Percentiles rank a stretch among this genome's conserved stretches.
Conservation (phyloP, 768 basidiomycete genomes). For the Boletales sp. region DNA sequence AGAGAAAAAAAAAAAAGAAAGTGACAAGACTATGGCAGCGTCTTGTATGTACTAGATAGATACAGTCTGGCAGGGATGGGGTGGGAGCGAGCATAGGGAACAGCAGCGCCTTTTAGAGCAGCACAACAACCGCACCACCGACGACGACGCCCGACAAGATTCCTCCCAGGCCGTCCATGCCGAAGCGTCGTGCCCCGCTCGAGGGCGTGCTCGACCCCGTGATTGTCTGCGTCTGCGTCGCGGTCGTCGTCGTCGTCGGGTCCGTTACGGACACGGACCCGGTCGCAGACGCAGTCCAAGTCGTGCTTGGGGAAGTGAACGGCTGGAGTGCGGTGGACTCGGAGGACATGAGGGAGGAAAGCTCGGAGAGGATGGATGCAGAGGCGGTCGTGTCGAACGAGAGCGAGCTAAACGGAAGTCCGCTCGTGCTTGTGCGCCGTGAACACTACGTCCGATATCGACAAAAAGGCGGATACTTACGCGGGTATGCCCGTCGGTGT, state of each 20-base stretch:
- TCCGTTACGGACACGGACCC: background rate
- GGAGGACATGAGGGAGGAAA: conserved; percentile 27
- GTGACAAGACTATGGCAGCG: too few species aligned
- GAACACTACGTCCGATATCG: background rate
- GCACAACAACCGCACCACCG: conserved; percentile 3
- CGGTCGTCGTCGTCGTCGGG: background rate
- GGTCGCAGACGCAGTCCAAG: background rate
- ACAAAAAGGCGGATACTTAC: conserved; percentile 10
- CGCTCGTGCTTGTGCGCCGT: conserved; percentile 19
- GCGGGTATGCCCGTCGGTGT: conserved; percentile 17
- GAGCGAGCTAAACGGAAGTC: conserved; percentile 11
- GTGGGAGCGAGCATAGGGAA: conserved; percentile 9
- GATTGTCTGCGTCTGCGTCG: background rate
- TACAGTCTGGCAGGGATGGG: conserved; percentile 7
- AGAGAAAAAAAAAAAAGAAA: too few species aligned
- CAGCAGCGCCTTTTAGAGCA: background rate
- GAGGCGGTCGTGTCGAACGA: conserved; percentile 23
- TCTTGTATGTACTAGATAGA: too few species aligned
- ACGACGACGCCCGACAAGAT: background rate
- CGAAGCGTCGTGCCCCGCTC: background rate
- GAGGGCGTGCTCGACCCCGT: conserved; percentile 2
- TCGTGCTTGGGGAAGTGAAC: background rate
- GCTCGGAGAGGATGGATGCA: conserved; percentile 14
- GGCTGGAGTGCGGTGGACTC: conserved; percentile 19
- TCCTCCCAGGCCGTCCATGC: background rate